Base-by-base conservation (phyloP, 306 rosid species). In the Cicer arietinum region DNA sequence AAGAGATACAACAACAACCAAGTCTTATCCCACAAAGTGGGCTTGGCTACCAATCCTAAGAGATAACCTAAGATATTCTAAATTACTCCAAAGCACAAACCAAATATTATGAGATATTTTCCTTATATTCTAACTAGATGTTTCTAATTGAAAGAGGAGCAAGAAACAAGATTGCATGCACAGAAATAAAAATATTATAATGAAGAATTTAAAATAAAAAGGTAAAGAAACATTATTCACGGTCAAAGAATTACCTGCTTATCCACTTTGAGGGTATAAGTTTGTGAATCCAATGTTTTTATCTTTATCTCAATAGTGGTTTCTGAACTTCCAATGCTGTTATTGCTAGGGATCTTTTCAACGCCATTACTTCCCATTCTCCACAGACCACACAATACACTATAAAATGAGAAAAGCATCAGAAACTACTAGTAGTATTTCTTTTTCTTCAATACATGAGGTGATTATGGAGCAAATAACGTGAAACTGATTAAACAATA, bases 281-380 rank as follows among this genome's bases (percentile, higher is more conserved):
- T 95, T 81, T 90, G 97, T 73, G 97, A 89, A 81, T 95, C 98
- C 89, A 95, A 82, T 70, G 98, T 95, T 81, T 90, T 95, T 57
- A 95, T 83, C 83, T 95, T 95, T 70, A 95, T 95, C 89, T 95
- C 97, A 66, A 95, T 92, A 25, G 87, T 69, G 13, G 99, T 44
- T 83, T 89, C 97, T 80, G 93, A 81, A 77, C 83, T 85, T 82
- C 70, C 97, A 66, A 80, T 76, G 62, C 45, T 85, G 83, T 50
- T 79, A 70, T 45, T 51, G 74, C 54, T 76, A 51, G 81, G 72
- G 70, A 85, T 64, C 71, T 74, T 83, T 46, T 72, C 88, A 53
- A 77, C 56, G 45, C 77, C 56, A 62, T 79, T 82, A 68, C 88
- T 92, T 74, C 94, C 97, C 98, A 94, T 94, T 64, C 84, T 86